Percentiles rank a stretch among this genome's conserved stretches.
phyloP scores from a whole-genome alignment of 805 yeast genomes.

The Kluyveromyces lactis region DNA sequence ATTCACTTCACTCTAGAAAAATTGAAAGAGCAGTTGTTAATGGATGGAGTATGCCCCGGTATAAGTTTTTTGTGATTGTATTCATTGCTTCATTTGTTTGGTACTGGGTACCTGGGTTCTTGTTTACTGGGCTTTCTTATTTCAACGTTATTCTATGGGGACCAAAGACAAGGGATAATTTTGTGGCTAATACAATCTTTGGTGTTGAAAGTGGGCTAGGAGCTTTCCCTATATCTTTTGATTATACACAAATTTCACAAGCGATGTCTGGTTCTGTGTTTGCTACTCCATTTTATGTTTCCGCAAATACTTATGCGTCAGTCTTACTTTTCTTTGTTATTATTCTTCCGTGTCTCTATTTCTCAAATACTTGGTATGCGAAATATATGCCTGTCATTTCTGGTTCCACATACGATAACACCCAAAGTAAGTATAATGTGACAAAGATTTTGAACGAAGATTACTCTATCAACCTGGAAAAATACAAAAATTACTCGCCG shows the following conservation, averaged over 20 bases:
- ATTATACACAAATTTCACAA: constrained; percentile 48
- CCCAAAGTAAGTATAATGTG: constrained; percentile 39
- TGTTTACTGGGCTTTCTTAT: constrained; percentile 51
- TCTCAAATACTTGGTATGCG: constrained; percentile 49
- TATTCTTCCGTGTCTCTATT: constrained; percentile 41
- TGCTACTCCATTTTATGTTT: constrained; percentile 42
- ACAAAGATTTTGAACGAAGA: constrained; percentile 37
- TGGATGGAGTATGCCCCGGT: constrained; percentile 53
- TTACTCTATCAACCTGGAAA: constrained; percentile 34
- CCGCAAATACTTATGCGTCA: constrained; percentile 35
- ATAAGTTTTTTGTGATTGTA: constrained; percentile 38
- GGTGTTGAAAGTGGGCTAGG: constrained; percentile 54
- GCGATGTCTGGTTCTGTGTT: constrained; percentile 48
- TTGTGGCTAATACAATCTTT: constrained; percentile 51
- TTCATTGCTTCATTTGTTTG: constrained; percentile 41
- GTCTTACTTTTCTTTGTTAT: constrained; percentile 44
- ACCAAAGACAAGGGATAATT: constrained; percentile 36
- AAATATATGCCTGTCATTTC: constrained; percentile 52
- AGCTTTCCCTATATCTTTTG: constrained; percentile 45
- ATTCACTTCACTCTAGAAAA: constrained; percentile 37
- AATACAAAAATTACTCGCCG: constrained; percentile 48
- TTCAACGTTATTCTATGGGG: constrained; percentile 41
- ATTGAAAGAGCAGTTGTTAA: constrained; percentile 37
- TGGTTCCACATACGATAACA: constrained; percentile 42
- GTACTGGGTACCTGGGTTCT: constrained; percentile 61